Base-by-base conservation (phyloP, 768 basidiomycete species). In the Clitopilus hobsonii region DNA sequence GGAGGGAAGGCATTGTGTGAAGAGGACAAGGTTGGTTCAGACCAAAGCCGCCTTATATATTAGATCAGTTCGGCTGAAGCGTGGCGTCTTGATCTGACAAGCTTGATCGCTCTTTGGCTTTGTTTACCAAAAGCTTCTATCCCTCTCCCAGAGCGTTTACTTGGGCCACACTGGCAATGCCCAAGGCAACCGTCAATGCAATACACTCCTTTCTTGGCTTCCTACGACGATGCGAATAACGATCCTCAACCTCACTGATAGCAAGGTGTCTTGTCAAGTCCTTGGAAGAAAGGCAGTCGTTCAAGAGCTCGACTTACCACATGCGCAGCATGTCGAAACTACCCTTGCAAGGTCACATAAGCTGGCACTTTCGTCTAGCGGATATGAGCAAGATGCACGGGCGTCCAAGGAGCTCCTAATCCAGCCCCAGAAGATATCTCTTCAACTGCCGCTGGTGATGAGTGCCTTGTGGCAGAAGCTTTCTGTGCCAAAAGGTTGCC, bases 391-490 rank as follows among this genome's bases (percentile, higher is more conserved):
- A 16, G 10, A 23, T 29, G 11, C 51, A 6, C 47, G 45, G 7
- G 60, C 49, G 6, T 52, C 56, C 14, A 53, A 65, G 41, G 64
- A 66, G 50, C 67, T 62, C 64, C 53, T 60, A 25, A 60, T 67
- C n/a, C 51, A 66, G 26, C 61, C 65, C 1, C 63, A 67, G 50
- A 60, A 61, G 7, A 52, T 66, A n/a, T 56, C 60, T 13, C 60
- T 74, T 53, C 60, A 56, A 7, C 45, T 73, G 23, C 69, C 71
- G 26, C 60, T 71, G 57, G 56, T 61, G 14, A 54, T 67, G 10
- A 57, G 70, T 1, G 71, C 75, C 14, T 71, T 65, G n/a, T 85
- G 83, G 82, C 71, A 75, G 58, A 64, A 67, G 24, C 60, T 85
- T 11, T 47, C 62, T 1, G 67, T 77, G 6, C 68, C 71, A 7